Evolutionary conservation across 768 basidiomycete genomes (phyloP).

Genomic region (Tylopilus rubrobrunneus): DNA sequence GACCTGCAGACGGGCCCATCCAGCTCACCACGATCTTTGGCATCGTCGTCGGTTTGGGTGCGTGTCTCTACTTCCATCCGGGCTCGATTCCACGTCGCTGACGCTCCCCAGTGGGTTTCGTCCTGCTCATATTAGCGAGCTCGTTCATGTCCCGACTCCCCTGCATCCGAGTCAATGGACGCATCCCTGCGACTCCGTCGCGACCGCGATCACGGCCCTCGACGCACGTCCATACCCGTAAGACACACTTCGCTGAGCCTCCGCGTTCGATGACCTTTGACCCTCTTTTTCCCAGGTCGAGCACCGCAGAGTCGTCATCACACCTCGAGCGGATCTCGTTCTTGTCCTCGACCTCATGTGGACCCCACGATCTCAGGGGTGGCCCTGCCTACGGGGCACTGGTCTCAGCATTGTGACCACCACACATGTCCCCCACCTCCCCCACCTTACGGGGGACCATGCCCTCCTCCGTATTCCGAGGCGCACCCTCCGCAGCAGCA

Average conservation of each 20-base stretch:
- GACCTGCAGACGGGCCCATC: neutral
- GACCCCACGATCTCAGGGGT: neutral
- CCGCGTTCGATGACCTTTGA: neutral
- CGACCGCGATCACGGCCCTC: neutral
- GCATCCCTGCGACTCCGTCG: neutral
- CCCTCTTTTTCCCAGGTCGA: neutral
- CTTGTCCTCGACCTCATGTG: neutral
- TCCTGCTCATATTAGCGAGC: constrained; percentile 4
- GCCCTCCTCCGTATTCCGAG: constrained; percentile 11
- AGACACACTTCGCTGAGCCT: neutral
- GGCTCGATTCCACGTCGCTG: neutral
- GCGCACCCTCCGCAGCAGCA: neutral
- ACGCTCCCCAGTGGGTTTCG: constrained; percentile 12
- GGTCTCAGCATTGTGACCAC: neutral
- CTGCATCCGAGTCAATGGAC: neutral
- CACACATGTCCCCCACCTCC: neutral
- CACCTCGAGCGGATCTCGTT: neutral
- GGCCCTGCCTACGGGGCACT: neutral
- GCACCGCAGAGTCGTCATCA: no score
- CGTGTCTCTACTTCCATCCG: neutral
- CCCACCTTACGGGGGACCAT: constrained; percentile 5
- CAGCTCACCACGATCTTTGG: constrained; percentile 10
- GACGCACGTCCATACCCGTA: neutral
- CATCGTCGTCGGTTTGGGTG: constrained; percentile 16
- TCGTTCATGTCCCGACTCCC: constrained; percentile 2